Evolutionary conservation across 2,329 filamentous ascomycete species (phyloP).

Genomic region (Talaromyces sp.): DNA sequence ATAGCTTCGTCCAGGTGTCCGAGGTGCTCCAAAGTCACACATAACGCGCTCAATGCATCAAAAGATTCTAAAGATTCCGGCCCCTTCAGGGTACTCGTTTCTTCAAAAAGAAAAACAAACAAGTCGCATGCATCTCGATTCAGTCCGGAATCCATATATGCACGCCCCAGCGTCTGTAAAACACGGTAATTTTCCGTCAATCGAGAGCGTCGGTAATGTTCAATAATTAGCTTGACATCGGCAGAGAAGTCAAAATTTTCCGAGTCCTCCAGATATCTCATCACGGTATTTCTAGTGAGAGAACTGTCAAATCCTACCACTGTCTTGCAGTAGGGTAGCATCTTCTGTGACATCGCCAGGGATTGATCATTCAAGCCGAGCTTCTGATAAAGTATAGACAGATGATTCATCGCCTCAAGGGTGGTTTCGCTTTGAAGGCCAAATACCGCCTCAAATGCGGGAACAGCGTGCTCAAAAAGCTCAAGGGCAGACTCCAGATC

Average conservation of each 20-base stretch:
- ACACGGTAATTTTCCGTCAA: slow-evolving; percentile 22
- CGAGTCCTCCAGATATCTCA: slow-evolving; percentile 23
- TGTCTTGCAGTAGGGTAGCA: slow-evolving; percentile 23
- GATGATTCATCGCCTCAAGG: slow-evolving; percentile 25
- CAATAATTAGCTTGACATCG: slow-evolving; percentile 23
- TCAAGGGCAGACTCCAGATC: slow-evolving; percentile 25
- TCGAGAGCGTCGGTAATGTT: slow-evolving; percentile 22
- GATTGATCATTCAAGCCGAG: slow-evolving; percentile 25
- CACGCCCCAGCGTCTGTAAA: slow-evolving; percentile 22
- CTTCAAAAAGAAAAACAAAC: slow-evolving; percentile 24
- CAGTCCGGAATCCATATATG: slow-evolving; percentile 26
- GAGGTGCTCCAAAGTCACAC: slow-evolving; percentile 24
- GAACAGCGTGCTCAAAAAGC: slow-evolving; percentile 25
- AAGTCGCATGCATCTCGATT: slow-evolving; percentile 24
- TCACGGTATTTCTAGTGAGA: slow-evolving; percentile 21
- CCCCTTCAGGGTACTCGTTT: slow-evolving; percentile 21
- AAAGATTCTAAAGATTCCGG: slow-evolving; percentile 24
- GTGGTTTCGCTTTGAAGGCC: slow-evolving; percentile 25
- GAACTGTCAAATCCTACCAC: slow-evolving; percentile 21
- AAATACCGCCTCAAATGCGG: slow-evolving; percentile 25
- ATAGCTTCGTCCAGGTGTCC: slow-evolving; percentile 26
- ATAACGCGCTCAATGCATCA: slow-evolving; percentile 26
- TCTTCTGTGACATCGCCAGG: slow-evolving; percentile 18
- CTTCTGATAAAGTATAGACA: slow-evolving; percentile 26
- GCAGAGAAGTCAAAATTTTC: slow-evolving; percentile 26